Conservation (phyloP, 2,329 filamentous ascomycete species). For the Albophoma yamanashiensis region DNA sequence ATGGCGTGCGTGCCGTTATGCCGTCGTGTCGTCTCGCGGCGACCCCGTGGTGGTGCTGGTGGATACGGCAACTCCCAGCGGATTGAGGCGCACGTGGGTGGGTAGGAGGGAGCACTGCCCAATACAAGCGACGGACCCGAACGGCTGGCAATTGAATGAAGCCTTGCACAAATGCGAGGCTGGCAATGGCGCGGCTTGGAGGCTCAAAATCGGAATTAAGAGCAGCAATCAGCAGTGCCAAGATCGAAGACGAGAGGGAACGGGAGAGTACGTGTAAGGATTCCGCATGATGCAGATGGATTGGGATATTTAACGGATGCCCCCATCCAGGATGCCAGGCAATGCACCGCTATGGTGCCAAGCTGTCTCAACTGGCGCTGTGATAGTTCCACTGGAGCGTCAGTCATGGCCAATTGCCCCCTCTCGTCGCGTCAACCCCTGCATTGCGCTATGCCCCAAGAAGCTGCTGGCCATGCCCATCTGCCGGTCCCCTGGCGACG, state of each 20-base stretch:
- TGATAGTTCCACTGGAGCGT: neutral
- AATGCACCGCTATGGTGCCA: neutral
- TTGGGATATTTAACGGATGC: neutral
- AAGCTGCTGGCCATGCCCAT: neutral
- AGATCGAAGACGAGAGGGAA: neutral
- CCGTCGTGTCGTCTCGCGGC: neutral
- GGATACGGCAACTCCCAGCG: neutral
- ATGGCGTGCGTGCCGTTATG: neutral
- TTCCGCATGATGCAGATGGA: no score
- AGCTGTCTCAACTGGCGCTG: neutral
- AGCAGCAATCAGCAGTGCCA: neutral
- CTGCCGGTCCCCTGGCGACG: neutral
- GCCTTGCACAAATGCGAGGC: neutral
- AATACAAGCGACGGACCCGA: neutral
- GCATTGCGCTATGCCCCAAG: neutral
- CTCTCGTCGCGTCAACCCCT: neutral
- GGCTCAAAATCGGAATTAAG: neutral
- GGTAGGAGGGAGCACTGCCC: neutral
- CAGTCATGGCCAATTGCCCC: neutral
- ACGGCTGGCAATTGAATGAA: neutral
- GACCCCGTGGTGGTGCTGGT: neutral
- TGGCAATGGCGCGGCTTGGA: neutral
- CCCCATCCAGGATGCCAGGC: neutral
- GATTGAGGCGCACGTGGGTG: neutral
- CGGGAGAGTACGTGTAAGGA: neutral